Base-by-base conservation (phyloP, 108 stramenopile species). In the Conticribra guillardii region DNA sequence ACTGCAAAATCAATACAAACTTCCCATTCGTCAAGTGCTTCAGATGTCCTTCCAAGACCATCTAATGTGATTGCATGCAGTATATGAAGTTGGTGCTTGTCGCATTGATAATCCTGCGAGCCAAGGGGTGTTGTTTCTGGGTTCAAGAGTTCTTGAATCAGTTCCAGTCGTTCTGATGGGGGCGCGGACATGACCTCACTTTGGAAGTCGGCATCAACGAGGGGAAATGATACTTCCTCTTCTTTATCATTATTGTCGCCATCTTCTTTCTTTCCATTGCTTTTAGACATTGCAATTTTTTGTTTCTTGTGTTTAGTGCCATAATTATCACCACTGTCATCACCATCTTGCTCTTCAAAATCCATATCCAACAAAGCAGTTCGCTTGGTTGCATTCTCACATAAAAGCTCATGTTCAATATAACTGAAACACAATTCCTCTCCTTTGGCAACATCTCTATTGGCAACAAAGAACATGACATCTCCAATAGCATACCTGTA, bases 381-480 rank as follows among this genome's bases (percentile, higher is more conserved):
- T 37, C 87, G 77, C 60, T 71, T 74, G 22, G 69, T 72, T 2
- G 84, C 27, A 52, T 45, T 73, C 62, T 92, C 91, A 52, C 91
- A 92, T 18, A 92, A 59, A 5, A 88, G 53, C 33, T 92, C 91
- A 37, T 89, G 88, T 69, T 92, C 91, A 19, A 93, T 71, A 37
- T 93, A 93, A 60, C 83, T 85, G 21, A 93, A 87, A 50, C 88
- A 87, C 11, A 87, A 48, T 55, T 93, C 89, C 0, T 72, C 47
- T 5, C 89, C 92, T 9, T 71, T 76, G 0, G 31, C 15, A 9
- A 93, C 71, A 32, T 80, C 70, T 60, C 84, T 86, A 76, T 90
- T 93, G 62, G 86, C 69, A 9, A 90, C 86, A 66, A 93, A 84
- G 81, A 86, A 90, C 83, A 89, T 87, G 29, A 93, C 76, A 65